phyloP scores from a whole-genome alignment of 192 early-diverging fungal species.

The Pecoramyces ruminantium region DNA sequence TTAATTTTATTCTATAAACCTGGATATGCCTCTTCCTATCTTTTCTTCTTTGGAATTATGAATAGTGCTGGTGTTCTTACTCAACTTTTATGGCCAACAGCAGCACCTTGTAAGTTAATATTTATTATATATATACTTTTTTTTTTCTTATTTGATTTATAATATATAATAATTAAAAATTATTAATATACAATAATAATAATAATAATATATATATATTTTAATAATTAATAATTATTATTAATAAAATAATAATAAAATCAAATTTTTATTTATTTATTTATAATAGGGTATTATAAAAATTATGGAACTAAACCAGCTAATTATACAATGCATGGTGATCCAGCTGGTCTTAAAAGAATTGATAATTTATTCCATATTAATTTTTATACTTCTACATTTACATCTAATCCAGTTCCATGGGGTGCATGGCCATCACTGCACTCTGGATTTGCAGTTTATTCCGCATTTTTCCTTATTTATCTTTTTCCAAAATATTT shows the following conservation, averaged over 20 bases:
- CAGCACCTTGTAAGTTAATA: constrained; percentile 40
- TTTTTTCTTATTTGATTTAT: not conserved
- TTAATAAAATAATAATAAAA: no score
- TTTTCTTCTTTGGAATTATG: constrained; percentile 43
- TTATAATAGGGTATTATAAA: constrained; percentile 44
- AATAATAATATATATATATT: no score
- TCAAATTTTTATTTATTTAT: not conserved
- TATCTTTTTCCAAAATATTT: constrained; percentile 5
- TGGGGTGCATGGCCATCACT: constrained; percentile 63
- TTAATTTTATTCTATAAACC: constrained; percentile 31
- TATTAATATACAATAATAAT: no score
- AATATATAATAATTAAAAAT: not conserved
- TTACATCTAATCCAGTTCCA: constrained; percentile 49
- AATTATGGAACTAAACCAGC: constrained; percentile 40
- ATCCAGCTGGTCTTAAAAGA: constrained; percentile 45
- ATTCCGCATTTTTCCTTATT: constrained; percentile 38
- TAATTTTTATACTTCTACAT: constrained; percentile 39
- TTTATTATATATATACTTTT: no score
- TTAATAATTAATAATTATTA: no score
- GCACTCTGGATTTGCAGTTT: constrained; percentile 52
- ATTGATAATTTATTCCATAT: constrained; percentile 48
- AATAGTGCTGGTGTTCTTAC: constrained; percentile 52
- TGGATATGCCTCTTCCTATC: constrained; percentile 27
- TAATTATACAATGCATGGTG: constrained; percentile 42
- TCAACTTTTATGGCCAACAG: constrained; percentile 43